These are phyloP conservation scores for Umbelopsis sp. DNA, from an alignment of 371 early-diverging fungal species.

Conservation along the genomic window DNA sequence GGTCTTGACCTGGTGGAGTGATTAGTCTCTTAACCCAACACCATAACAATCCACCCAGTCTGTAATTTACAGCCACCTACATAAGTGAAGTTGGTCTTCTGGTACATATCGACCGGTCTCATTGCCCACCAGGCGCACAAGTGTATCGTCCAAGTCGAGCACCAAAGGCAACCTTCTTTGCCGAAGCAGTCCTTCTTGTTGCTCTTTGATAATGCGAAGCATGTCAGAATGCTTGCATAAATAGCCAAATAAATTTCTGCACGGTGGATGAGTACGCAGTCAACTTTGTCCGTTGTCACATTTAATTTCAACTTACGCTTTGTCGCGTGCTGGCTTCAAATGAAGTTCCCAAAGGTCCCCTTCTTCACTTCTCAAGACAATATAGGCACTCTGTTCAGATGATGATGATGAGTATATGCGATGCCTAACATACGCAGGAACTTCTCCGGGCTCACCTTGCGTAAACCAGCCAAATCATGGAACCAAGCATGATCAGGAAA, in stretches of 20 bases:
- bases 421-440: not conserved
- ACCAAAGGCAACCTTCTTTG: conserved; percentile 72
- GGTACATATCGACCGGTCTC: conserved; percentile 70
- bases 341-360: conserved; percentile 72
- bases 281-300: not conserved
- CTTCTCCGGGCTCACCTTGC: conserved; percentile 33
- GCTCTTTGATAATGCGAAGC: conserved; percentile 51
- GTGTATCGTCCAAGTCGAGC: conserved; percentile 80
- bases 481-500: conserved; percentile 64
- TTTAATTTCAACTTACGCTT: conserved; percentile 45
- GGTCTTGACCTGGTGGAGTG: conserved; percentile 54
- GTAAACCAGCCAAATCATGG: conserved; percentile 48
- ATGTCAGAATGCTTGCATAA: conserved; percentile 64
- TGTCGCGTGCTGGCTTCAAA: conserved; percentile 67
- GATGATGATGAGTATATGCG: not conserved
- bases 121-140: conserved; percentile 74
- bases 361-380: conserved; percentile 52
- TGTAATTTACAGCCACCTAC: conserved; percentile 23
- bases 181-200: conserved; percentile 46
- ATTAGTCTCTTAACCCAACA: not conserved
- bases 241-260: conserved; percentile 67
- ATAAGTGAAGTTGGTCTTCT: conserved; percentile 52
- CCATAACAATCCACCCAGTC: not conserved
- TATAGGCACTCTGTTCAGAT: conserved; percentile 52
- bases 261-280: not conserved